Evolutionary conservation across 257 asterid genomes (phyloP), one percentile per base, ranked within the genome.

Genomic region (Coffea eugenioides): DNA sequence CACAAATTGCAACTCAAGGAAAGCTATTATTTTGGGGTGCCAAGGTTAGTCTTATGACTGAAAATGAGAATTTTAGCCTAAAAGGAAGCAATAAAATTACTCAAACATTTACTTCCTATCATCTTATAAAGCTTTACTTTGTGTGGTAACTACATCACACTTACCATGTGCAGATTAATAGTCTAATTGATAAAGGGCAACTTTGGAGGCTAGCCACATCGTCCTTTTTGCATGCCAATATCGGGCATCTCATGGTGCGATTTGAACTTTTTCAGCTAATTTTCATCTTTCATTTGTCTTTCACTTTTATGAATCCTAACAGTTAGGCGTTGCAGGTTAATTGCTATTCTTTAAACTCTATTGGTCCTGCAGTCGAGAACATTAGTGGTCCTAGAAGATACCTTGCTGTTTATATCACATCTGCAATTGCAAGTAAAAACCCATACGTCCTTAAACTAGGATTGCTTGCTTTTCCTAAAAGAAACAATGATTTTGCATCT

Each of bases 151-250:
- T 59, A 52, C 51, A n/a, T 39, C 46, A 46, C 57, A 76, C 69
- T 75, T 87, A 39, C 72, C 75, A 21, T 61, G 59, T 83, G 88
- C 91, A 94, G 98, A 84, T 95, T 78, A 95, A 95, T 84, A 86
- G 97, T 80, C 92, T 93, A 61, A 93, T 95, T 79, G 86, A 90
- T 78, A 65, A 90, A 90, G 98, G 98, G 79, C 92, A 95, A 86
- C 70, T 90, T 77, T 93, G 98, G 97, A 93, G 98, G 90, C 94
- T 95, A 51, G 90, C 82, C 67, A 93, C 97, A 69, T 90, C 97
- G 52, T 79, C 98, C 76, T 95, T 95, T 79, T 87, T 95, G 84
- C 98, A 95, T 86, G 95, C 94, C 78, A 91, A 92, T 82, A 79
- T 90, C 78, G 93, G 88, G 71, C 98, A 95, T 88, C 91, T 93